Evolutionary conservation across 805 yeast species (phyloP), one percentile per base, ranked within the genome.

Genomic region (Candida multigemmis): DNA sequence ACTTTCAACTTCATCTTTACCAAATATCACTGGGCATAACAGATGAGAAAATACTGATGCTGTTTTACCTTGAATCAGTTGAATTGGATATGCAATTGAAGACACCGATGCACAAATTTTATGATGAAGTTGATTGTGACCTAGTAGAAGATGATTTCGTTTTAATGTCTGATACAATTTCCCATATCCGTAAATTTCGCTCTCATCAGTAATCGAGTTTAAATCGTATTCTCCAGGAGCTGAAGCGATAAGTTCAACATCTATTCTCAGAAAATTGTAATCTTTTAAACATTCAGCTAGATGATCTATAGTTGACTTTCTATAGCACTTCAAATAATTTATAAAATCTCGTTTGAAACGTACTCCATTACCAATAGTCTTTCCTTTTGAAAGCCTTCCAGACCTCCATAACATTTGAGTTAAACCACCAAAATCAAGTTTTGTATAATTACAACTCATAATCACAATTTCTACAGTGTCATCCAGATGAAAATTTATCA

Each of bases 341-440:
- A 53, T 14, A 4, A 78, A 45, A 35, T 67, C 70, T 4, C 26
- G 39, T 33, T 70, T 58, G 44, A 78, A 78, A n/a, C 36, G 27
- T 16, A 14, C 21, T 3, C 46, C 46, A 12, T 19, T 30, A 10
- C 10, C 6, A 1, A n/a, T 24, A 4, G 40, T 38, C 5, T 14
- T 16, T 0, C 46, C 42, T 12, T 25, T 34, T 2, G 24, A 23
- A 14, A 63, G 30, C 14, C 46, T 41, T 1, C 80, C 83, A 6
- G 80, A 68, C 18, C 62, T 48, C 86, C 86, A 78, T 17, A 68
- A 53, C 61, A 75, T 74, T 41, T 78, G 85, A 5, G 80, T 77
- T 30, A 78, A 71, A 1, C 64, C 61, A 4, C 54, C 52, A 26
- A 72, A 65, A 45, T 79, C 87, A 0, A 64, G 42, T 19, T 47